Evolutionary conservation across 2,329 filamentous ascomycete genomes (phyloP).

Genomic region (Colletotrichum echinochloae): DNA sequence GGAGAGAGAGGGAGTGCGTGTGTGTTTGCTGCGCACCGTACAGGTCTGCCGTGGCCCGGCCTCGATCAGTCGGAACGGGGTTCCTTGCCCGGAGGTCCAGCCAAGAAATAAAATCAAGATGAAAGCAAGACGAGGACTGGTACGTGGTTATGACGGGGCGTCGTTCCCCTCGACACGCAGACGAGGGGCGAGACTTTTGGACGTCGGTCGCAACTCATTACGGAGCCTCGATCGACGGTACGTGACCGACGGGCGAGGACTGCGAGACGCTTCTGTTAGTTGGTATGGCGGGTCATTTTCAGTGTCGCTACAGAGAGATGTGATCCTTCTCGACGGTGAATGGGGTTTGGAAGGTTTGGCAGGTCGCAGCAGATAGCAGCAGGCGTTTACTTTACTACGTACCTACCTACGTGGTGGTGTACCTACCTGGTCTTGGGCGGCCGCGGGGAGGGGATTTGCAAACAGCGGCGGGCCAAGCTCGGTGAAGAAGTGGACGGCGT

Average conservation of each 20-base stretch:
- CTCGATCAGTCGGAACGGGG: constrained; percentile 21
- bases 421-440: neutral
- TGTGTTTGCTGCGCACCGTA: neutral
- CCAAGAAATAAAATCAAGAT: neutral
- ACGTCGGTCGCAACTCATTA: neutral
- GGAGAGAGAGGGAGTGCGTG: neutral
- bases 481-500: constrained; percentile 7
- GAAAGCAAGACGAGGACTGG: neutral
- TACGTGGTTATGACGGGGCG: neutral
- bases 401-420: neutral
- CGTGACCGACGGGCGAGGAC: neutral
- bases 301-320: too few species aligned
- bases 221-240: neutral
- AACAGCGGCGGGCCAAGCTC: constrained; percentile 19
- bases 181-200: constrained; percentile 6
- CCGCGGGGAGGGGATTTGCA: constrained; percentile 13
- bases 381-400: neutral
- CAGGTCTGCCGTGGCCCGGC: constrained; percentile 24
- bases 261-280: neutral
- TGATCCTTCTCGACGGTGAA: neutral
- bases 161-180: neutral
- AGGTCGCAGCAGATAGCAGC: neutral
- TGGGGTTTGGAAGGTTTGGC: neutral
- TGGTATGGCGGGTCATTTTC: neutral
- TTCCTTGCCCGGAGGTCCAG: constrained; percentile 18